Percentiles rank a stretch among this genome's conserved stretches.
These are phyloP conservation scores for Russula brevipes DNA, from an alignment of 768 basidiomycete genomes.

Conservation along the genomic window DNA sequence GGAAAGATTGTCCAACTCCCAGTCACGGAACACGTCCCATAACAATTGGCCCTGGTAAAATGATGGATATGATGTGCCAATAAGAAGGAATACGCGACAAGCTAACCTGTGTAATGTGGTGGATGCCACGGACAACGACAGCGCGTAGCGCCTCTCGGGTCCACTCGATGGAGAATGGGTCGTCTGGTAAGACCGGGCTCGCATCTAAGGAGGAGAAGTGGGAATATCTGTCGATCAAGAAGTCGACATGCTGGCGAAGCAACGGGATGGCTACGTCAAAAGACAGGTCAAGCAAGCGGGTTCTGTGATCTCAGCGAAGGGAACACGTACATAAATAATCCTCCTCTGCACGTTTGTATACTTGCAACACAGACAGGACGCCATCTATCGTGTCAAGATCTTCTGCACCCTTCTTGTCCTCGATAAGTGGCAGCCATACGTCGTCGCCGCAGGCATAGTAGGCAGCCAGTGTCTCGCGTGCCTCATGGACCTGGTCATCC, in stretches of 20 bases:
- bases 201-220: constrained; percentile 34
- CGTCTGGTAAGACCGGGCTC: constrained; percentile 48
- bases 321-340: constrained; percentile 73
- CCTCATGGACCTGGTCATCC: constrained; percentile 53
- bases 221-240: constrained; percentile 43
- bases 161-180: constrained; percentile 58
- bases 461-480: constrained; percentile 60
- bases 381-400: constrained; percentile 51
- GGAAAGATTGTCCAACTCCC: constrained; percentile 65
- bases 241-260: constrained; percentile 61
- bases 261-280: constrained; percentile 60
- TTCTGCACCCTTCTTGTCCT: constrained; percentile 45
- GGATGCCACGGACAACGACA: constrained; percentile 51
- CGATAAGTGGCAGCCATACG: constrained; percentile 68
- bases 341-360: constrained; percentile 61
- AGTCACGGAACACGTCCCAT: constrained; percentile 69
- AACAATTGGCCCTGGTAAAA: constrained; percentile 55
- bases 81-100: not conserved
- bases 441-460: constrained; percentile 62
- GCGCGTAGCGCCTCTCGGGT: constrained; percentile 50
- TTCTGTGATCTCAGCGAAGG: constrained; percentile 8
- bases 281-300: constrained; percentile 24
- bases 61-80: not conserved
- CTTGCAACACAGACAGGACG: constrained; percentile 49
- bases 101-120: constrained; percentile 60